These are phyloP conservation scores for Fusarium circinatum DNA, from an alignment of 2,329 filamentous ascomycete species.

Conservation along the genomic window DNA sequence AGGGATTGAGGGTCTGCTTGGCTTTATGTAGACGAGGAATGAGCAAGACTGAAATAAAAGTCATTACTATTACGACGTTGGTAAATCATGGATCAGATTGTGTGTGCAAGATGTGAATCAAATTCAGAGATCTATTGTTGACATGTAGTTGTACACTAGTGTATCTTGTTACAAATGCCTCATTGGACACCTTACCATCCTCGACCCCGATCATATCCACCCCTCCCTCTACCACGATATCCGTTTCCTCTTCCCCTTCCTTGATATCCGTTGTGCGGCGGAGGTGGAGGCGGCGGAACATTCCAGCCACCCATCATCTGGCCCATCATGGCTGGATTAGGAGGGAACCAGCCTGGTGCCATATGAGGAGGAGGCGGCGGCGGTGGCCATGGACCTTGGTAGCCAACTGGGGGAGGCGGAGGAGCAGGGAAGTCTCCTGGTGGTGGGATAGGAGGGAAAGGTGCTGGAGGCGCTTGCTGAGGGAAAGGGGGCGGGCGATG, in stretches of 20 bases:
- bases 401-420: slow-evolving; percentile 47
- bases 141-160: not conserved
- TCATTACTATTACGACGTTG: slow-evolving; percentile 37
- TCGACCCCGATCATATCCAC: slow-evolving; percentile 48
- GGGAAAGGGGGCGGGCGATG: slow-evolving; percentile 42
- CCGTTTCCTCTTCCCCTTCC: slow-evolving; percentile 39
- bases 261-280: slow-evolving; percentile 39
- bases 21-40: slow-evolving; percentile 46
- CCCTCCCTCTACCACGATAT: slow-evolving; percentile 45
- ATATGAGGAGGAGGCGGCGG: slow-evolving; percentile 48
- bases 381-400: slow-evolving; percentile 56
- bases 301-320: slow-evolving; percentile 46
- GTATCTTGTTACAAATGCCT: not conserved
- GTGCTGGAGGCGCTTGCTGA: slow-evolving; percentile 34
- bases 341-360: slow-evolving; percentile 43
- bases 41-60: slow-evolving; percentile 46
- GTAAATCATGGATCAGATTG: not conserved
- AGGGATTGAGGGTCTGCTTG: slow-evolving; percentile 32
- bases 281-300: slow-evolving; percentile 36
- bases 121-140: not conserved
- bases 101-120: not conserved
- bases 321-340: slow-evolving; percentile 41
- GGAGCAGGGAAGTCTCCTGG: slow-evolving; percentile 7
- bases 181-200: slow-evolving; percentile 28
- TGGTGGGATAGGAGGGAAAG: slow-evolving; percentile 36